phyloP scores from a whole-genome alignment of 2,329 filamentous ascomycete species.

The Aspergillus viridinutans region DNA sequence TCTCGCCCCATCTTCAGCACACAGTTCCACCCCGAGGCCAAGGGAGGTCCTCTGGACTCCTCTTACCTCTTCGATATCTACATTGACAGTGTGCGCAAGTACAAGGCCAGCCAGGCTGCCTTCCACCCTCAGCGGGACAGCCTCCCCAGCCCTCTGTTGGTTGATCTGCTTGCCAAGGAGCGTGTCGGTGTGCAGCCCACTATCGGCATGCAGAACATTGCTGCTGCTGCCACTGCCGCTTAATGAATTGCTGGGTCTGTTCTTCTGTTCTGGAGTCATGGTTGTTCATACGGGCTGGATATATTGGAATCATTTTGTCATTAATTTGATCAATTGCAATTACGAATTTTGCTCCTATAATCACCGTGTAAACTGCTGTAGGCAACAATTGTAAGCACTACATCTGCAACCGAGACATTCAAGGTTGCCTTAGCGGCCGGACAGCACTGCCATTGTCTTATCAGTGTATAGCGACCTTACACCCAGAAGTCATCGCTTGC shows the following conservation, averaged over 20 bases:
- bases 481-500: no score
- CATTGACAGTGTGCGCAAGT: conserved; percentile 79
- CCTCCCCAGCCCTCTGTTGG: conserved; percentile 78
- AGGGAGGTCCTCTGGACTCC: conserved; percentile 93
- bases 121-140: conserved; percentile 73
- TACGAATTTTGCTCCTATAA: background rate
- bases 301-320: conserved; percentile 8
- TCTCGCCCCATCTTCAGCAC: conserved; percentile 95
- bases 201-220: conserved; percentile 48
- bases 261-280: conserved; percentile 9
- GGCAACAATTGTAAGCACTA: background rate
- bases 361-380: background rate
- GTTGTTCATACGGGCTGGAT: conserved; percentile 9
- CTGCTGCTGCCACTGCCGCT: conserved; percentile 26
- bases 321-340: conserved; percentile 9
- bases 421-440: no score
- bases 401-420: no score
- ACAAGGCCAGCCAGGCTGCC: conserved; percentile 76
- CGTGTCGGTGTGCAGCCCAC: conserved; percentile 82
- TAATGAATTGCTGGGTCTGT: conserved; percentile 1
- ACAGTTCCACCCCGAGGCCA: conserved; percentile 98
- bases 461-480: no score
- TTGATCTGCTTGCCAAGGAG: conserved; percentile 90
- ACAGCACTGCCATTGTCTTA: no score
- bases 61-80: conserved; percentile 97